A percentile compares a stretch with the other conserved stretches of the same genome.
Evolutionary conservation across 345 rosid species (phyloP).

Genomic region (Ceriops decandra): DNA sequence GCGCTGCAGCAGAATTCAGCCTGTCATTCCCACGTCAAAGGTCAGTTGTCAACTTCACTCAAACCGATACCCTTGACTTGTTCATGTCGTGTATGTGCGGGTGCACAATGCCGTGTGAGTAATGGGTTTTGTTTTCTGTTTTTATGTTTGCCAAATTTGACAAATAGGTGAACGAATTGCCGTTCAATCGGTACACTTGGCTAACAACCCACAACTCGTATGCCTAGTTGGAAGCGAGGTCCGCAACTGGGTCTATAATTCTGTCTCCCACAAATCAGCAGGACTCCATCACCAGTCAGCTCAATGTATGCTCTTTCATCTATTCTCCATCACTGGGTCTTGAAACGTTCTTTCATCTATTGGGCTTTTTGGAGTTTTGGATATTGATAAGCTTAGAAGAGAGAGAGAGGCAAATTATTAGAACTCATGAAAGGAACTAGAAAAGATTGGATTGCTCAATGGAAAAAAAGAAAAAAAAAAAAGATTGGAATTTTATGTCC

Average conservation of each 20-base stretch:
- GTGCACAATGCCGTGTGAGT: not conserved
- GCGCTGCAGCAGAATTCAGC: constrained; percentile 29
- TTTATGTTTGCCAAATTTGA: not conserved
- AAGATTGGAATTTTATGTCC: too few relatives aligned
- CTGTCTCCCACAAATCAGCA: constrained; percentile 34
- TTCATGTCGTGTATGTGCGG: not conserved
- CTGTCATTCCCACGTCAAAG: constrained; percentile 23
- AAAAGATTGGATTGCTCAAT: too few relatives aligned
- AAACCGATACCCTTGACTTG: not conserved
- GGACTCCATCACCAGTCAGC: constrained; percentile 31
- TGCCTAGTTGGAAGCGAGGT: constrained; percentile 37
- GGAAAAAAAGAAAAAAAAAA: too few relatives aligned
- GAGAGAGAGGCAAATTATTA: too few relatives aligned
- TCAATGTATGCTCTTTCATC: constrained; percentile 20
- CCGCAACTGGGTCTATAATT: constrained; percentile 20
- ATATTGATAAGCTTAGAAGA: too few relatives aligned
- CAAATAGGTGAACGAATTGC: constrained; percentile 28
- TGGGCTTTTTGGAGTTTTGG: not conserved
- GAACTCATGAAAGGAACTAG: too few relatives aligned
- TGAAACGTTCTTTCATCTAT: too few relatives aligned
- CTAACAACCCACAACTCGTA: constrained; percentile 57
- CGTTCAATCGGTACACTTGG: constrained; percentile 55
- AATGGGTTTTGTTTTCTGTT: not conserved
- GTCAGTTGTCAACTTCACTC: not conserved
- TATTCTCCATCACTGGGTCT: not conserved